A percentile compares a stretch with the other conserved stretches of the same genome.
Evolutionary conservation across 495 filamentous ascomycete species (phyloP).

Genomic region (Sporormia fimetaria): DNA sequence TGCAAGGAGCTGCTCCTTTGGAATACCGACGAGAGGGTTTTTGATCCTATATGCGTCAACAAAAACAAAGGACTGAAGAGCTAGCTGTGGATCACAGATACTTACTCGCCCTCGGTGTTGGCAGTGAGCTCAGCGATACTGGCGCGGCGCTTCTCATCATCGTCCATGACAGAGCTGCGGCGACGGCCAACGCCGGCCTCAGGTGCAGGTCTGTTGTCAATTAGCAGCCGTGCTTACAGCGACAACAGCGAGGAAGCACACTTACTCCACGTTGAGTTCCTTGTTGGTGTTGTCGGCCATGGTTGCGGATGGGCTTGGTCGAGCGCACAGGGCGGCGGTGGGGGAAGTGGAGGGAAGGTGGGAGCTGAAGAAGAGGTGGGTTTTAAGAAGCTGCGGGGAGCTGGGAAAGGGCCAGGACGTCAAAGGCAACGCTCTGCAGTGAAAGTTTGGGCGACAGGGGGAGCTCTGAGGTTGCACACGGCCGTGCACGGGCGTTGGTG

Average conservation of each 20-base stretch:
- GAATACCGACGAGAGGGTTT: constrained; percentile 50
- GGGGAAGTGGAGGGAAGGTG: neutral
- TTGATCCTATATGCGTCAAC: constrained; percentile 39
- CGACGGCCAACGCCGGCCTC: neutral
- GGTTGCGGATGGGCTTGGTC: neutral
- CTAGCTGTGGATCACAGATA: neutral
- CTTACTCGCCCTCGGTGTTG: constrained; percentile 13
- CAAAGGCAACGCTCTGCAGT: neutral
- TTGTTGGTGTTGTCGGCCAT: neutral
- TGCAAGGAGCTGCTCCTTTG: constrained; percentile 39
- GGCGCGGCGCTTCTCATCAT: neutral
- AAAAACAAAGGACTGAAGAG: neutral
- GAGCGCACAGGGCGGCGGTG: neutral
- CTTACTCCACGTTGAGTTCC: neutral
- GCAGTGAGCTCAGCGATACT: constrained; percentile 10
- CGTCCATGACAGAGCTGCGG: neutral
- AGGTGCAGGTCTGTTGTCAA: neutral
- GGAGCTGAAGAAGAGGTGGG: neutral
- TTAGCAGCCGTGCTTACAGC: neutral
- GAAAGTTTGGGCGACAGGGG: neutral
- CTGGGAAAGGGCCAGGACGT: neutral
- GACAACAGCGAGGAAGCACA: neutral
- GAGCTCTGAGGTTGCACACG: neutral
- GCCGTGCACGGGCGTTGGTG: neutral
- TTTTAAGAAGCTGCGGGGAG: neutral